Base-by-base conservation (phyloP, 2,329 filamentous ascomycete species). In the Leptodontidium sp. region DNA sequence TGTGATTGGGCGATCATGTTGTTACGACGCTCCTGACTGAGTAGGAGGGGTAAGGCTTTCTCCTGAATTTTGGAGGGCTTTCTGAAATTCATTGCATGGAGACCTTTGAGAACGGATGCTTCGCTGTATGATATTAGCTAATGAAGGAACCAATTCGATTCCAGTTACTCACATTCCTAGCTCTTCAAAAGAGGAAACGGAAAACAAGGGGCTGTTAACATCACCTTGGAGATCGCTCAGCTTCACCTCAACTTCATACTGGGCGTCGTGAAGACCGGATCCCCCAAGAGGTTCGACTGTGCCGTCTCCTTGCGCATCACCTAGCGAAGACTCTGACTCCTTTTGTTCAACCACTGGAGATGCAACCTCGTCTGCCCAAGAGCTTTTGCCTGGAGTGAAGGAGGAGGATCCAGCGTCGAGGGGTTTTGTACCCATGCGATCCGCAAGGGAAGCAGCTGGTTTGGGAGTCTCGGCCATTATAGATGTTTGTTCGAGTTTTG, bases 1-100 rank as follows among this genome's bases (percentile, higher is more conserved):
- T 99, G 96, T n/a, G 96, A 99, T 82, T 99, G 96, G 3, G 94
- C 96, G 78, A 99, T 95, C 87, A 99, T 92, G 81, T 98, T 98
- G 73, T 87, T 86, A 0, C 95, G 91, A n/a, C 96, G 95, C 78
- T 97, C 85, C 75, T 40, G 38, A 12, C 87, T 84, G 72, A 99
- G 87, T 77, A 99, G 91, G 66, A 99, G 86, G 35, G 96, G 96
- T 21, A 99, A 87, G 1, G 96, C 96, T 75, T 91, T 93, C 81
- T 97, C 96, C 83, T 99, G 96, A 73, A 99, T 97, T 84, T 99
- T 99, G 67, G 96, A 98, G 0, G 96, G 96, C 81, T 97, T 97
- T 77, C 90, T 87, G 84, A 98, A 98, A 82, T 92, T 92, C 87
- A 98, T 92, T 65, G 88, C 85, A 58, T 90, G 84, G 40, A 98